Conservation (phyloP, 192 early-diverging fungal species). For the Backusella mclennaniae region DNA sequence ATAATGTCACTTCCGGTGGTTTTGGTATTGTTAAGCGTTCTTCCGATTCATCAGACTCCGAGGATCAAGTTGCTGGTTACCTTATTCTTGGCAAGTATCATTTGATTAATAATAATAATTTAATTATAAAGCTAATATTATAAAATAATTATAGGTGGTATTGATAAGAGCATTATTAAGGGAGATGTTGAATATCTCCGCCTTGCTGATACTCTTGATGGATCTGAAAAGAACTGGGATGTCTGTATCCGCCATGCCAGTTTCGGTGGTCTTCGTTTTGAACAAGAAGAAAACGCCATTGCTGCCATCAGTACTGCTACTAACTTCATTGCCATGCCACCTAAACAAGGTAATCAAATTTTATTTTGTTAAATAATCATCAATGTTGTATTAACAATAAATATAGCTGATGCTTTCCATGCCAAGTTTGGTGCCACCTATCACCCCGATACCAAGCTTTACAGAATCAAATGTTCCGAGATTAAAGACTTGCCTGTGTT, state of each 20-base stretch:
- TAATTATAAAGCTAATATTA: not conserved
- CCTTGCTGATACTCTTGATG: conserved; percentile 6
- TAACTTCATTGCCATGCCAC: conserved; percentile 30
- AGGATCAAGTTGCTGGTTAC: conserved; percentile 24
- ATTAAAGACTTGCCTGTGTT: conserved; percentile 23
- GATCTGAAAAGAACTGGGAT: conserved; percentile 32
- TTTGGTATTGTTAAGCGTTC: conserved; percentile 30
- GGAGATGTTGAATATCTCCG: conserved; percentile 22
- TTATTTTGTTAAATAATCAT: not conserved
- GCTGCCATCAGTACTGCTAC: conserved; percentile 35
- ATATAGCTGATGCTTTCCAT: conserved; percentile 32
- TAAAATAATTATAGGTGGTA: conserved; percentile 24
- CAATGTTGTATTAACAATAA: not conserved
- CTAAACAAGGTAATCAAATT: conserved; percentile 9
- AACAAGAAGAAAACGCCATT: conserved; percentile 26
- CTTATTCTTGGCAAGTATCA: conserved; percentile 21
- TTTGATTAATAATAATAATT: not conserved
- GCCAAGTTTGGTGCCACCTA: conserved; percentile 23
- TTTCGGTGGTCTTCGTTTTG: conserved; percentile 20
- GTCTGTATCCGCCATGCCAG: conserved; percentile 29
- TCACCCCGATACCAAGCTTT: conserved; percentile 17
- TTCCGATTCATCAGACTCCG: not conserved
- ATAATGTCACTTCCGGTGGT: conserved; percentile 9
- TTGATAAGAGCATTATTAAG: conserved; percentile 29
- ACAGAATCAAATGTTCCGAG: conserved; percentile 35